Percentiles rank a stretch among this genome's conserved stretches.
phyloP scores from a whole-genome alignment of 2,329 filamentous ascomycete species.

The Tetracladium maxilliforme region DNA sequence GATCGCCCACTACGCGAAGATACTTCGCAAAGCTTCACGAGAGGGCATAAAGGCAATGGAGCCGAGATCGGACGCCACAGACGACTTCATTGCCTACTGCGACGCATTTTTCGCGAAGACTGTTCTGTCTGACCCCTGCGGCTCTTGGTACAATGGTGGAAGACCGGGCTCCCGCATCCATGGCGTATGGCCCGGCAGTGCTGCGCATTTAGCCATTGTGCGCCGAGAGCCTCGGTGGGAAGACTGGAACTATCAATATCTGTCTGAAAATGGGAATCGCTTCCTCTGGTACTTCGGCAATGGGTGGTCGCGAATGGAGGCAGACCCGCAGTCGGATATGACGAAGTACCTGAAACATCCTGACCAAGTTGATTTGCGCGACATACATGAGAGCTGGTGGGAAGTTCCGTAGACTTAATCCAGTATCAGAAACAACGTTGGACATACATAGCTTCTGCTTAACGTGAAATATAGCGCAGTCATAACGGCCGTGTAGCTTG shows the following conservation, averaged over 20 bases:
- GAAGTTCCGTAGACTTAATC: conserved; percentile 15
- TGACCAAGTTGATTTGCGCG: conserved; percentile 40
- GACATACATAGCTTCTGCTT: no score
- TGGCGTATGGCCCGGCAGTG: conserved; percentile 56
- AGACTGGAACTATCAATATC: conserved; percentile 38
- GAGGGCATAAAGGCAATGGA: conserved; percentile 51
- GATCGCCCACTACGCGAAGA: conserved; percentile 47
- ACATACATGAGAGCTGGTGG: conserved; percentile 57
- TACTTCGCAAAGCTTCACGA: conserved; percentile 49
- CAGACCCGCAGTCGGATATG: conserved; percentile 38
- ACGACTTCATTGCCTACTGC: conserved; percentile 47
- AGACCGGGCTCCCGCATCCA: conserved; percentile 47
- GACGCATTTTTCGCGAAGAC: conserved; percentile 39
- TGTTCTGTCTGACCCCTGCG: conserved; percentile 46
- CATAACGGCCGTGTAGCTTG: no score
- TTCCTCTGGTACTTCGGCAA: conserved; percentile 49
- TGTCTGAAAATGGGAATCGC: conserved; percentile 14
- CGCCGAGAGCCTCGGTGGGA: conserved; percentile 41
- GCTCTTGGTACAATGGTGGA: conserved; percentile 59
- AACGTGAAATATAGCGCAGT: no score
- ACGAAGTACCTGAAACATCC: conserved; percentile 46
- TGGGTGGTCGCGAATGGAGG: conserved; percentile 47
- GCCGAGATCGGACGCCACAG: conserved; percentile 41
- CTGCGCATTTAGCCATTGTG: conserved; percentile 43
- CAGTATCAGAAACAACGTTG: no score